A percentile compares a stretch with the other conserved stretches of the same genome.
phyloP scores from a whole-genome alignment of 768 basidiomycete species.

The Leccinellum luteum region DNA sequence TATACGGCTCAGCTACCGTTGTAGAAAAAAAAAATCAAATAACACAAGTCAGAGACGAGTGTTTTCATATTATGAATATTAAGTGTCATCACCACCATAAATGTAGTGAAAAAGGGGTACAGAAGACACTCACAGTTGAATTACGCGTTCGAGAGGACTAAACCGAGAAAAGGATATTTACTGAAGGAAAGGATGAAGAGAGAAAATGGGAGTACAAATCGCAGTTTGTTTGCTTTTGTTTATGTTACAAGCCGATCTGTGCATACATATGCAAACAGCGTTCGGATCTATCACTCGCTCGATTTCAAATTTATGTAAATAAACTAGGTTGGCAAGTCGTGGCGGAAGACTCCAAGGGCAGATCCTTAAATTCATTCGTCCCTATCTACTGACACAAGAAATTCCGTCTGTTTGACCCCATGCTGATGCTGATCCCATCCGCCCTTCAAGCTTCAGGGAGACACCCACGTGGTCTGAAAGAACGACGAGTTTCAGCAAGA shows the following conservation, averaged over 20 bases:
- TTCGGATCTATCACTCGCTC: neutral
- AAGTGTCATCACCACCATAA: conserved; percentile 50
- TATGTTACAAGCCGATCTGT: neutral
- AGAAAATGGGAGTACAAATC: neutral
- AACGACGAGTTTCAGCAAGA: too few species aligned
- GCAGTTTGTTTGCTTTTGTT: neutral
- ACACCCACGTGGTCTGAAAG: too few species aligned
- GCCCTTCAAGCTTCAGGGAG: too few species aligned
- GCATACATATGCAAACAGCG: neutral
- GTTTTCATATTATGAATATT: conserved; percentile 77
- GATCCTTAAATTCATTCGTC: too few species aligned
- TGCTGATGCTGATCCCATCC: too few species aligned
- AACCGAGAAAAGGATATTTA: neutral
- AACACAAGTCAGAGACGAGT: conserved; percentile 39
- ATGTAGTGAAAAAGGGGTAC: conserved; percentile 5
- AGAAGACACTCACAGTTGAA: conserved; percentile 15
- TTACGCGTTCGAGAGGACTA: neutral
- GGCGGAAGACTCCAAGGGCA: too few species aligned
- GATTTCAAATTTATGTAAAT: neutral
- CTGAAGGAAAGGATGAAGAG: neutral
- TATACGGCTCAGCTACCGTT: conserved; percentile 76
- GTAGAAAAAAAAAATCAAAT: conserved; percentile 62
- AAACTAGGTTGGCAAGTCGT: too few species aligned
- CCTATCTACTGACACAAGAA: too few species aligned
- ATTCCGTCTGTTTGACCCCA: too few species aligned